Percentiles rank a stretch among this genome's conserved stretches.
phyloP scores from a whole-genome alignment of 768 basidiomycete species.

The Cyathus striatus region DNA sequence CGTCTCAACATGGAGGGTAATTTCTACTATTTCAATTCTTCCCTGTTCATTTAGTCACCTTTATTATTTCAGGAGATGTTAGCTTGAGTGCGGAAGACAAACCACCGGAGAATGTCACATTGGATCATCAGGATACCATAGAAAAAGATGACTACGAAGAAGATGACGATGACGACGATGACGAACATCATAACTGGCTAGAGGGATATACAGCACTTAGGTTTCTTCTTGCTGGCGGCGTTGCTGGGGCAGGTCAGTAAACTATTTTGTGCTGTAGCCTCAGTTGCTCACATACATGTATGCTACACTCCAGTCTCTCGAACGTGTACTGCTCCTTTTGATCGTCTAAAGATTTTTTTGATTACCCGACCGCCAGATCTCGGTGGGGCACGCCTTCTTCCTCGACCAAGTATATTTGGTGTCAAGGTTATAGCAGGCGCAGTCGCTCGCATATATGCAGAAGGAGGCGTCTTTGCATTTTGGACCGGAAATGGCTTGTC shows the following conservation, averaged over 20 bases:
- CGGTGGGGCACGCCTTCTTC: conserved; percentile 43
- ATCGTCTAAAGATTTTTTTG: conserved; percentile 92
- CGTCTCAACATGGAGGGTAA: conserved; percentile 91
- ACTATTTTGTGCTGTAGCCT: conserved; percentile 25
- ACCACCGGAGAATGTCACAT: conserved; percentile 29
- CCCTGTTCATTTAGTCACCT: conserved; percentile 3
- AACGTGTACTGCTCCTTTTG: conserved; percentile 95
- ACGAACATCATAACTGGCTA: conserved; percentile 55
- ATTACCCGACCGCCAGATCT: conserved; percentile 84
- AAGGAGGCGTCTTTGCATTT: conserved; percentile 86
- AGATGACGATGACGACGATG: conserved; percentile 51
- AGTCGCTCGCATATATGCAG: conserved; percentile 75
- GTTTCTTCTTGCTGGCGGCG: conserved; percentile 89
- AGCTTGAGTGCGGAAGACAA: conserved; percentile 74
- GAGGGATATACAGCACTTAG: conserved; percentile 73
- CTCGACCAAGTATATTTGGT: conserved; percentile 43
- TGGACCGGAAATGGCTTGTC: conserved; percentile 98
- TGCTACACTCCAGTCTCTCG: conserved; percentile 67
- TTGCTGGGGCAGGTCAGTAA: conserved; percentile 85
- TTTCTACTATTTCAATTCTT: conserved; percentile 11
- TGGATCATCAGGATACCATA: conserved; percentile 13
- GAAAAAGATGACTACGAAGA: conserved; percentile 40
- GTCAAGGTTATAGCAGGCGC: conserved; percentile 67
- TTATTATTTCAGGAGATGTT: conserved; percentile 56
- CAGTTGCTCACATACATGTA: conserved; percentile 1